These are phyloP conservation scores for Trypanosoma brucei DNA, from an alignment of 208 protist genomes.

Conservation along the genomic window DNA sequence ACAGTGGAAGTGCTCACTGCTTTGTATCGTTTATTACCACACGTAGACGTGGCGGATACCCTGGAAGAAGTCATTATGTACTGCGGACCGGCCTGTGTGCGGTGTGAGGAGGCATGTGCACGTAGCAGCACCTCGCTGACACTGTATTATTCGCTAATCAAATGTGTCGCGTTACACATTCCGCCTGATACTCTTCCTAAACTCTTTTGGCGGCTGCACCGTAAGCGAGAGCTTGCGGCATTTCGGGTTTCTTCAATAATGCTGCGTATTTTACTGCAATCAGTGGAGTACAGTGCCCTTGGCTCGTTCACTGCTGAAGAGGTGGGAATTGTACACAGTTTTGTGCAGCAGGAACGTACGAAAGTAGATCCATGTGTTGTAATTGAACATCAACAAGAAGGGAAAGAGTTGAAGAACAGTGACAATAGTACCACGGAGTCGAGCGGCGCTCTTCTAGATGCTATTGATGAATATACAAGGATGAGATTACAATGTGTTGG, in stretches of 20 bases:
- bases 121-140: neutral
- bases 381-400: neutral
- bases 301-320: slow-evolving; percentile 12
- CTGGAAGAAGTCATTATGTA: slow-evolving; percentile 9
- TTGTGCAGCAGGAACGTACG: slow-evolving; percentile 15
- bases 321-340: slow-evolving; percentile 4
- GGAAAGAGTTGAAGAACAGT: neutral
- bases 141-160: slow-evolving; percentile 2
- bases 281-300: slow-evolving; percentile 3
- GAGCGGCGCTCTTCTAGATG: neutral
- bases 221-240: slow-evolving; percentile 22
- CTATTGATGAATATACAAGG: slow-evolving; percentile 12
- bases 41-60: slow-evolving; percentile 15
- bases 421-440: neutral
- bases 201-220: slow-evolving; percentile 19
- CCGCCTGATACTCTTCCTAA: neutral
- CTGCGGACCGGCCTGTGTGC: neutral
- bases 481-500: neutral
- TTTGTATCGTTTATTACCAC: slow-evolving; percentile 21
- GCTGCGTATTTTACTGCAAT: slow-evolving; percentile 12
- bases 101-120: neutral
- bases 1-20: slow-evolving; percentile 3
- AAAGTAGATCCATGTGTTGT: neutral
- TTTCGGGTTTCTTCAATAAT: slow-evolving; percentile 16
- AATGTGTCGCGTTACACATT: slow-evolving; percentile 21